Conservation (phyloP, 2,329 filamentous ascomycete genomes). For the Colletotrichum musae region DNA sequence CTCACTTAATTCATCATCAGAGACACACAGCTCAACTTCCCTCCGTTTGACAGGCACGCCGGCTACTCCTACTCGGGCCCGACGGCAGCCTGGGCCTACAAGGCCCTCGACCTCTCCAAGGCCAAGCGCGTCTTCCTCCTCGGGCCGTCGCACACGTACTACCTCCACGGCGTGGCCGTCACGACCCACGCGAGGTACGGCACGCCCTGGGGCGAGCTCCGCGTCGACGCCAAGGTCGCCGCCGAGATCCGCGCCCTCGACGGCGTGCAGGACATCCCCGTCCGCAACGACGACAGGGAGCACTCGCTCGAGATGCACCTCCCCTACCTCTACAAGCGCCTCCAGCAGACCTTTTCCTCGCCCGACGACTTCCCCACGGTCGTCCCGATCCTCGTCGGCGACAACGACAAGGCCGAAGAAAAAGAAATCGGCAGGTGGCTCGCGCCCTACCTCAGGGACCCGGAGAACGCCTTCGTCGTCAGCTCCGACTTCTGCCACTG, state of each 20-base stretch:
- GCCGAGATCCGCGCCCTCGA: slow-evolving; percentile 50
- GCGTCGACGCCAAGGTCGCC: slow-evolving; percentile 72
- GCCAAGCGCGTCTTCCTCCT: slow-evolving; percentile 92
- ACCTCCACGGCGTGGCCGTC: slow-evolving; percentile 82
- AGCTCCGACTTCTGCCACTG: slow-evolving; percentile 99
- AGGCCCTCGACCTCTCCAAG: slow-evolving; percentile 83
- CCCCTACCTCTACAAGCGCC: slow-evolving; percentile 89
- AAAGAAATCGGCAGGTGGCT: slow-evolving; percentile 78
- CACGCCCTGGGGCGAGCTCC: slow-evolving; percentile 81
- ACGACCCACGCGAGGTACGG: slow-evolving; percentile 79
- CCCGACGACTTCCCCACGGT: slow-evolving; percentile 77
- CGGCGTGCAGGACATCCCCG: slow-evolving; percentile 75
- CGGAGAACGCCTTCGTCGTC: slow-evolving; percentile 85
- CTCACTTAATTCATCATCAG: too few relatives aligned
- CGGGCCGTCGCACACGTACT: slow-evolving; percentile 91
- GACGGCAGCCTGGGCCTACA: slow-evolving; percentile 96
- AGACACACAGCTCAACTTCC: too few relatives aligned
- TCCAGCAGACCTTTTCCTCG: slow-evolving; percentile 65
- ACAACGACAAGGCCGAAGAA: slow-evolving; percentile 77
- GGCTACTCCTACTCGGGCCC: slow-evolving; percentile 93
- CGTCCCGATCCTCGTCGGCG: slow-evolving; percentile 89
- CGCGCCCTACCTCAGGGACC: slow-evolving; percentile 82
- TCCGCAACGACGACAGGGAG: slow-evolving; percentile 80
- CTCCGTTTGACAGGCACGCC: too few relatives aligned
- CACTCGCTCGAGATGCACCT: slow-evolving; percentile 97